Evolutionary conservation across 2,329 filamentous ascomycete genomes (phyloP).

Genomic region (Podosphaera xanthii): DNA sequence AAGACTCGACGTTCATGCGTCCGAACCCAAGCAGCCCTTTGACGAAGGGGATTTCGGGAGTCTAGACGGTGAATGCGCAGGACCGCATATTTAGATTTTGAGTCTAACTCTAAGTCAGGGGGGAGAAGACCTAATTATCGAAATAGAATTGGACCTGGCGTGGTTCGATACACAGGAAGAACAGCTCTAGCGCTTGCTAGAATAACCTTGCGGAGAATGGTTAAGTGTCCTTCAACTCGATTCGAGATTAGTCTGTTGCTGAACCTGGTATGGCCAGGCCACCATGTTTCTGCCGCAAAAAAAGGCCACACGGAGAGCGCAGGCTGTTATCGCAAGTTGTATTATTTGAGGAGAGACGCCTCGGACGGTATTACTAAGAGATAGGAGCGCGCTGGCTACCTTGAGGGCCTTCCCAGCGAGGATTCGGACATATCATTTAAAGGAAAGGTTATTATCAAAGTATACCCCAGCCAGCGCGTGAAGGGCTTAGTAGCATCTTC

Average conservation of each 20-base stretch:
- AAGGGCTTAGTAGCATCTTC: no score
- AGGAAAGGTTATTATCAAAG: background rate
- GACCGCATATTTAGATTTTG: no score
- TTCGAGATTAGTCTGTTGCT: background rate
- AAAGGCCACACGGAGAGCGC: background rate
- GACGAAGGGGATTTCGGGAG: no score
- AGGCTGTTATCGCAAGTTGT: background rate
- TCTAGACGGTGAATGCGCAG: no score
- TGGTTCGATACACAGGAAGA: background rate
- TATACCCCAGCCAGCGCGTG: background rate
- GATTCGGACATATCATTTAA: background rate
- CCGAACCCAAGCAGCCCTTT: no score
- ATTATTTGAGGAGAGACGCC: background rate
- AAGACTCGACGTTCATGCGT: no score
- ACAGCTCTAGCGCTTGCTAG: background rate
- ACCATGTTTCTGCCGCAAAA: background rate
- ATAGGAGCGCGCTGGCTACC: background rate
- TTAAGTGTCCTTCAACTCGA: background rate
- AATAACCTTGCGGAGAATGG: background rate
- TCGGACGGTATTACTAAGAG: background rate
- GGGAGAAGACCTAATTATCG: background rate
- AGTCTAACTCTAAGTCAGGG: background rate
- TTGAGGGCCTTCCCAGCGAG: background rate
- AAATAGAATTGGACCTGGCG: background rate
- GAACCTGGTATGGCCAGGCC: background rate